These are phyloP conservation scores for Phlegmacium glaucopus DNA, from an alignment of 768 basidiomycete species.

Conservation along the genomic window DNA sequence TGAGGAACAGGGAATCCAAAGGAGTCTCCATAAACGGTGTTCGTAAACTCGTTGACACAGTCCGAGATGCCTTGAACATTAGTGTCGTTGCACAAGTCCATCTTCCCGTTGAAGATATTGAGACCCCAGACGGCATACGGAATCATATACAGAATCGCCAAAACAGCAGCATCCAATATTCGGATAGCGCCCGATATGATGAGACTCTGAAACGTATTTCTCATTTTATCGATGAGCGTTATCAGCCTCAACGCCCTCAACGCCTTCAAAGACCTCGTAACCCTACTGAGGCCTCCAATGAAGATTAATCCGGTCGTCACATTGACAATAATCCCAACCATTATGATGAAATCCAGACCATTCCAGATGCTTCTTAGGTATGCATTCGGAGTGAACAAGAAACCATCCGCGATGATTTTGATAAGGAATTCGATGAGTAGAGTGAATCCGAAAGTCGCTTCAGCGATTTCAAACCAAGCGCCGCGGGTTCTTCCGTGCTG, in stretches of 20 bases:
- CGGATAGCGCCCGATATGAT: conserved; percentile 83
- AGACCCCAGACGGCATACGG: conserved; percentile 93
- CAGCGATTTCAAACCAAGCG: conserved; percentile 88
- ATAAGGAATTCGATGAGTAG: conserved; percentile 82
- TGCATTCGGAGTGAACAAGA: conserved; percentile 87
- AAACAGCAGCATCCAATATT: conserved; percentile 85
- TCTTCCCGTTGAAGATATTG: conserved; percentile 85
- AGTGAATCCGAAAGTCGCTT: conserved; percentile 63
- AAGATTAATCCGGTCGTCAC: conserved; percentile 69
- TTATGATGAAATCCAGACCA: conserved; percentile 81
- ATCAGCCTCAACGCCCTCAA: conserved; percentile 86
- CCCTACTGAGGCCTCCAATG: conserved; percentile 74
- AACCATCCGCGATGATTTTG: conserved; percentile 92
- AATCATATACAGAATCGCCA: conserved; percentile 89
- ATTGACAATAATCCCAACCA: conserved; percentile 74
- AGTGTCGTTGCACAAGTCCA: conserved; percentile 82
- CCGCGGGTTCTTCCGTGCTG: conserved; percentile 55
- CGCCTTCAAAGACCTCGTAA: conserved; percentile 83
- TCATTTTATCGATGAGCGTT: conserved; percentile 83
- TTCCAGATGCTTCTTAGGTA: conserved; percentile 94
- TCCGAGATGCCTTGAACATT: conserved; percentile 49
- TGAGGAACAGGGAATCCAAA: conserved; percentile 78
- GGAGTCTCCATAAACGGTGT: conserved; percentile 53
- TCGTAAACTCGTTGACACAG: conserved; percentile 75
- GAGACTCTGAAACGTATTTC: conserved; percentile 81